Percentiles rank a stretch among this genome's conserved stretches.
Evolutionary conservation across 2,329 filamentous ascomycete genomes (phyloP).

Genomic region (Microdochium bolleyi): DNA sequence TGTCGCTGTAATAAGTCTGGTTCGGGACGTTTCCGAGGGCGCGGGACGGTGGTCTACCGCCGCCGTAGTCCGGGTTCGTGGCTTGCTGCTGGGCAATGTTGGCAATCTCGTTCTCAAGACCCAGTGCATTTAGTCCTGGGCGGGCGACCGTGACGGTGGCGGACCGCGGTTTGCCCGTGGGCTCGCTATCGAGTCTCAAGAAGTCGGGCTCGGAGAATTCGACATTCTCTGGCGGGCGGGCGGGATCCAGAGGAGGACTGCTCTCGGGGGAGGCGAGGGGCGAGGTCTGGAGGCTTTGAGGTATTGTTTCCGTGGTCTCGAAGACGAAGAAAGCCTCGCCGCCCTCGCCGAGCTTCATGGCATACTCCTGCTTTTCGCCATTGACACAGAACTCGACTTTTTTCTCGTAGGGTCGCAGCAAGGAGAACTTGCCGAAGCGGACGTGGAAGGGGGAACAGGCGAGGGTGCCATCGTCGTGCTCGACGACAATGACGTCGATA

Average conservation of each 20-base stretch:
- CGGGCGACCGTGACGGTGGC: conserved; percentile 32
- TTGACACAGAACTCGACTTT: conserved; percentile 99
- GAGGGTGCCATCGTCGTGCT: conserved; percentile 84
- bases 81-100: conserved; percentile 41
- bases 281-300: conserved; percentile 89
- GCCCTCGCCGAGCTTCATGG: conserved; percentile 97
- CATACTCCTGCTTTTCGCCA: conserved; percentile 80
- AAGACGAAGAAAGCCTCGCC: conserved; percentile 99
- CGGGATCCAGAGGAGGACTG: conserved; percentile 62
- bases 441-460: conserved; percentile 97
- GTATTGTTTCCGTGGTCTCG: conserved; percentile 85
- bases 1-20: conserved; percentile 43
- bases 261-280: conserved; percentile 84
- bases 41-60: conserved; percentile 36
- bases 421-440: conserved; percentile 96
- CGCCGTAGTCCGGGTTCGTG: conserved; percentile 41
- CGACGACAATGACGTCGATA: conserved; percentile 97
- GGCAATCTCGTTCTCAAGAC: conserved; percentile 21
- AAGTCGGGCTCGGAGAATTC: conserved; percentile 60
- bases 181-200: conserved; percentile 53
- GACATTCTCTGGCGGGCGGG: conserved; percentile 27
- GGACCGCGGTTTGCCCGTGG: conserved; percentile 24
- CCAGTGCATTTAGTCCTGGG: conserved; percentile 29
- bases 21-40: conserved; percentile 38
- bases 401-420: conserved; percentile 91